A percentile compares a stretch with the other conserved stretches of the same genome.
Evolutionary conservation across 192 early-diverging fungal species (phyloP).

Genomic region (Backusella morwellensis): DNA sequence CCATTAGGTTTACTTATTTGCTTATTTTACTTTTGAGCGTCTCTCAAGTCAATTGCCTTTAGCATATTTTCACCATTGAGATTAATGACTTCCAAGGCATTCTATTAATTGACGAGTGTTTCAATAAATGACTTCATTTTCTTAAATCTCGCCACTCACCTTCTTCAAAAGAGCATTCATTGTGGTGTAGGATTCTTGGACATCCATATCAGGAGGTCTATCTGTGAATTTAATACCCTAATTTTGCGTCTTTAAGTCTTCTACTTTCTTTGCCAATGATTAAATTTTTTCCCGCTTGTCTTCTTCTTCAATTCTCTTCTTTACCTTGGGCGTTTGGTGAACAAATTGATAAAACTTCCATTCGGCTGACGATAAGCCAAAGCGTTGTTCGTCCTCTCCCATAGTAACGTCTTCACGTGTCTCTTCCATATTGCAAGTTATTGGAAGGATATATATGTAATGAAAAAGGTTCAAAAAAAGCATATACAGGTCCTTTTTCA

Average conservation of each 20-base stretch:
- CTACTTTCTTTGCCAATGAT: not conserved
- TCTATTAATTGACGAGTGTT: not conserved
- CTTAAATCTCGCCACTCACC: not conserved
- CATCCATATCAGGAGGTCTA: constrained; percentile 23
- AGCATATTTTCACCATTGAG: constrained; percentile 27
- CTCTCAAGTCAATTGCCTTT: constrained; percentile 24
- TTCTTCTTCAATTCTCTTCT: not conserved
- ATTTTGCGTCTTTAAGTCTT: not conserved
- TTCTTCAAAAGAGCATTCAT: constrained; percentile 31
- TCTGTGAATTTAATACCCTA: constrained; percentile 28
- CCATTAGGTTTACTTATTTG: not conserved
- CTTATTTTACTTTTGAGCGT: constrained; percentile 33
- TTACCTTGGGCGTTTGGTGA: not conserved
- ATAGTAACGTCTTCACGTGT: not conserved
- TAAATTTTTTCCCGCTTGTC: not conserved
- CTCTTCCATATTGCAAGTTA: not conserved
- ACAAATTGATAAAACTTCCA: constrained; percentile 21
- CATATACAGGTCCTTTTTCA: not conserved
- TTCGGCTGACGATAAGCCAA: constrained; percentile 7
- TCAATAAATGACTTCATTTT: too few relatives aligned
- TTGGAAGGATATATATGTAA: not conserved
- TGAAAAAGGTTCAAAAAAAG: not conserved
- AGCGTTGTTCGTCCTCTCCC: constrained; percentile 8
- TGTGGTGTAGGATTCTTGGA: constrained; percentile 16
- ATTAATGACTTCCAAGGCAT: constrained; percentile 22